These are phyloP conservation scores for Fusarium nurragi DNA, from an alignment of 2,329 filamentous ascomycete species.

Conservation along the genomic window DNA sequence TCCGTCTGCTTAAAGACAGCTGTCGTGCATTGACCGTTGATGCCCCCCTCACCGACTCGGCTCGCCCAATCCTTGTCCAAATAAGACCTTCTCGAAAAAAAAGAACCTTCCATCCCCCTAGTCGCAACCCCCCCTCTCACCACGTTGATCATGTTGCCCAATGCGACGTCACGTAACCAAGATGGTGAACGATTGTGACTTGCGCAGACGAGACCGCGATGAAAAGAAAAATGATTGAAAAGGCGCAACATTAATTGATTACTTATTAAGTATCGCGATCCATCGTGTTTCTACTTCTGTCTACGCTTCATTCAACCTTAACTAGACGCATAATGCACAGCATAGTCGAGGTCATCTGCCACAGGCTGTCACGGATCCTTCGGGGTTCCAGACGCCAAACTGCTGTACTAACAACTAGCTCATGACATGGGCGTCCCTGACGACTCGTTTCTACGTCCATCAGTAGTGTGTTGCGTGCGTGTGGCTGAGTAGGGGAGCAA, in stretches of 20 bases:
- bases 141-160: conserved; percentile 29
- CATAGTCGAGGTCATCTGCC: conserved; percentile 25
- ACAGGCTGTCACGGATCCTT: conserved; percentile 39
- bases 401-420: conserved; percentile 6
- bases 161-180: conserved; percentile 15
- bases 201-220: background rate
- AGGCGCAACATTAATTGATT: background rate
- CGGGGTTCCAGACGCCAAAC: conserved; percentile 32
- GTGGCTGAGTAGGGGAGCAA: conserved; percentile 29
- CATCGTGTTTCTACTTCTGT: too few relatives aligned
- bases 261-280: background rate
- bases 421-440: conserved; percentile 17
- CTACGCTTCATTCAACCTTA: background rate
- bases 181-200: background rate
- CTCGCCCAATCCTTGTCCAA: too few relatives aligned
- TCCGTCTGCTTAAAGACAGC: background rate
- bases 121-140: conserved; percentile 13
- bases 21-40: conserved; percentile 4
- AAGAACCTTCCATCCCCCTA: conserved; percentile 34
- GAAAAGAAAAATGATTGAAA: background rate
- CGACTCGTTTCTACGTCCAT: conserved; percentile 24
- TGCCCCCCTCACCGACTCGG: conserved; percentile 28
- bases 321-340: background rate
- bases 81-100: conserved; percentile 36
- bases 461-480: conserved; percentile 10